Percentiles rank a stretch among this genome's conserved stretches.
phyloP scores from a whole-genome alignment of 345 rosid genomes.

The Salix exigua region DNA sequence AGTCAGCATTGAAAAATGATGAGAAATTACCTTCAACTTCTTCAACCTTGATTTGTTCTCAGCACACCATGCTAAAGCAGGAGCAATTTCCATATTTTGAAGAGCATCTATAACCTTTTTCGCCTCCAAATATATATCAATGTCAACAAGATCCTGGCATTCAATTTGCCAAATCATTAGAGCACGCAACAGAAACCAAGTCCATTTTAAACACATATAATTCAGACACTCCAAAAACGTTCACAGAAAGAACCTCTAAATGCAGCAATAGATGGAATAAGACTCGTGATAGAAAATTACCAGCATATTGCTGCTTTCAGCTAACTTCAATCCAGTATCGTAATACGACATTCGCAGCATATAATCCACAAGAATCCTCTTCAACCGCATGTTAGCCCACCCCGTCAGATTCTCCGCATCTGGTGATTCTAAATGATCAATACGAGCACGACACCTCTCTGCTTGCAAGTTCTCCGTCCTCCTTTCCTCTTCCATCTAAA shows the following conservation, averaged over 20 bases:
- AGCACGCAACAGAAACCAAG: neutral
- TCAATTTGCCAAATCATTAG: neutral
- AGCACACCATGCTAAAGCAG: slow-evolving; percentile 88
- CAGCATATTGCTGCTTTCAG: slow-evolving; percentile 70
- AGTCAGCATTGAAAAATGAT: neutral
- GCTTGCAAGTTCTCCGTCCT: slow-evolving; percentile 72
- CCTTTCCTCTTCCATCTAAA: slow-evolving; percentile 84
- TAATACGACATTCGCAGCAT: slow-evolving; percentile 91
- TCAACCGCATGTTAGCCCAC: slow-evolving; percentile 68
- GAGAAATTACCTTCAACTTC: slow-evolving; percentile 67
- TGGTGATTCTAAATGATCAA: slow-evolving; percentile 83
- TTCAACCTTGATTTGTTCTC: slow-evolving; percentile 88
- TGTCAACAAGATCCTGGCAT: slow-evolving; percentile 84
- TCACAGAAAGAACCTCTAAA: neutral
- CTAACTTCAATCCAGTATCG: slow-evolving; percentile 70
- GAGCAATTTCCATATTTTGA: slow-evolving; percentile 67
- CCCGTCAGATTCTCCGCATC: slow-evolving; percentile 63
- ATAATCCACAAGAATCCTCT: slow-evolving; percentile 87
- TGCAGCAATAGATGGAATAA: neutral
- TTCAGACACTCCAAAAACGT: too few relatives aligned
- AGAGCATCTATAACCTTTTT: slow-evolving; percentile 86
- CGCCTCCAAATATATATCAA: slow-evolving; percentile 87
- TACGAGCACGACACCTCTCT: slow-evolving; percentile 81
- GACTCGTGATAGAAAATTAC: slow-evolving; percentile 28
- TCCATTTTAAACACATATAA: neutral